Evolutionary conservation across 1,139 yeast genomes (phyloP).

Genomic region (Komagataea norvegica): DNA sequence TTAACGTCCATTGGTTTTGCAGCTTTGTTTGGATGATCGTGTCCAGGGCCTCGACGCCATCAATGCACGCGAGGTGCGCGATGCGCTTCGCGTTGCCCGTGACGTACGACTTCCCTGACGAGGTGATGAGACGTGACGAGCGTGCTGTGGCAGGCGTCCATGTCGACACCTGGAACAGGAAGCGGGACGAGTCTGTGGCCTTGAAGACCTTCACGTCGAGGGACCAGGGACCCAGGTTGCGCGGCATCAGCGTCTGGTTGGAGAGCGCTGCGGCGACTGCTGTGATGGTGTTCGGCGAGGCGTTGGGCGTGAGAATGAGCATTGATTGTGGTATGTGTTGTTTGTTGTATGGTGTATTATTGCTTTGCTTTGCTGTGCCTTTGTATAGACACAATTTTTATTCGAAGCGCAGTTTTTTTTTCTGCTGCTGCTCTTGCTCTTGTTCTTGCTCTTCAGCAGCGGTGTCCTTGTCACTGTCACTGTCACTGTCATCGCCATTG

Average conservation of each 20-base stretch:
- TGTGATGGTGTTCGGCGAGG: constrained; percentile 46
- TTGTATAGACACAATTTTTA: too few species aligned
- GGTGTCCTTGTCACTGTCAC: constrained; percentile 11
- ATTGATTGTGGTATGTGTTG: too few species aligned
- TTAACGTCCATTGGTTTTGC: constrained; percentile 65
- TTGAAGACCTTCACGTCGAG: constrained; percentile 47
- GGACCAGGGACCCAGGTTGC: constrained; percentile 42
- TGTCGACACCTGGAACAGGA: constrained; percentile 42
- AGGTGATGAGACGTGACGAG: constrained; percentile 15
- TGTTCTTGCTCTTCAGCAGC: constrained; percentile 6
- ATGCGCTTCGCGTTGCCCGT: too few species aligned
- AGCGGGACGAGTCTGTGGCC: constrained; percentile 36
- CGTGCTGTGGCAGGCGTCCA: constrained; percentile 25
- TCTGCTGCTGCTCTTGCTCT: constrained; percentile 8
- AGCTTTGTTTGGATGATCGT: constrained; percentile 48
- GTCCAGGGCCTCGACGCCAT: constrained; percentile 7
- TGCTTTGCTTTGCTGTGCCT: too few species aligned
- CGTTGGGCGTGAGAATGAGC: constrained; percentile 3
- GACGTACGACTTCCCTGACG: constrained; percentile 4
- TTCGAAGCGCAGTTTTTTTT: constrained; percentile 18
- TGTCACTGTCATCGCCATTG: constrained; percentile 28
- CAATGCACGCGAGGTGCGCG: too few species aligned
- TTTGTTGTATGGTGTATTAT: too few species aligned
- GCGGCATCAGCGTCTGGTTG: constrained; percentile 4
- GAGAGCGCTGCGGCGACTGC: constrained; percentile 35